phyloP scores from a whole-genome alignment of 2,329 filamentous ascomycete genomes.

The Microdochium bolleyi region DNA sequence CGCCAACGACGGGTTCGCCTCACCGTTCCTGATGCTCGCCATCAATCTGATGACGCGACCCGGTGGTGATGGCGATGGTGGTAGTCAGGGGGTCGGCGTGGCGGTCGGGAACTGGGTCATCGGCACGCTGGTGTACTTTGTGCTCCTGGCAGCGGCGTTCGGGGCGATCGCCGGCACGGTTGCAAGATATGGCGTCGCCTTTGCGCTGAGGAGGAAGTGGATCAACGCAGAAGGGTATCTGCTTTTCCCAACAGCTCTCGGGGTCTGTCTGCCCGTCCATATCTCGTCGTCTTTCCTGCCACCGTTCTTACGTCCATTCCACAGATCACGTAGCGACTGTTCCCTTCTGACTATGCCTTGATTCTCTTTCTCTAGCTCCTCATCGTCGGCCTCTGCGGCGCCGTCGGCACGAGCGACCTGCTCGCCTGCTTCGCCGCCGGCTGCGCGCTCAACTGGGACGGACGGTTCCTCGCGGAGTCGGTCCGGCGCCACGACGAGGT shows the following conservation, averaged over 20 bases:
- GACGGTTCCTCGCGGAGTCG: slow-evolving; percentile 8
- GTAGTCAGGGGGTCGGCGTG: slow-evolving; percentile 32
- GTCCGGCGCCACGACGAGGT: slow-evolving; percentile 7
- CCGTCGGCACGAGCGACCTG: slow-evolving; percentile 15
- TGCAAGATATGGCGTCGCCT: slow-evolving; percentile 41
- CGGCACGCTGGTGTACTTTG: slow-evolving; percentile 60
- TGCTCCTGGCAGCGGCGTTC: slow-evolving; percentile 55
- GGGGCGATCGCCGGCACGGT: slow-evolving; percentile 58
- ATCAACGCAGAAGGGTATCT: slow-evolving; percentile 60
- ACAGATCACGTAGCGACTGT: no score
- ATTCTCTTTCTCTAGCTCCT: slow-evolving; percentile 3
- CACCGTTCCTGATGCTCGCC: slow-evolving; percentile 61
- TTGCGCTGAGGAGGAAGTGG: slow-evolving; percentile 53
- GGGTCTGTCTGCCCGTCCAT: slow-evolving; percentile 14
- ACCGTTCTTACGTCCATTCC: neutral
- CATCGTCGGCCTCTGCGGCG: slow-evolving; percentile 14
- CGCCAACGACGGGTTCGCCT: slow-evolving; percentile 63
- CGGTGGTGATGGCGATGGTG: no score
- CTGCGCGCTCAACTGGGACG: slow-evolving; percentile 10
- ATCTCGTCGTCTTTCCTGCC: neutral
- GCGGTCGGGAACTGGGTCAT: slow-evolving; percentile 60
- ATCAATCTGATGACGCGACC: slow-evolving; percentile 58
- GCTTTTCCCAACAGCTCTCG: slow-evolving; percentile 59
- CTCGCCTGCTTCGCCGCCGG: slow-evolving; percentile 18
- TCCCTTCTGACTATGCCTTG: no score